phyloP scores from a whole-genome alignment of 116 monocot species.

The Posidonia oceanica region DNA sequence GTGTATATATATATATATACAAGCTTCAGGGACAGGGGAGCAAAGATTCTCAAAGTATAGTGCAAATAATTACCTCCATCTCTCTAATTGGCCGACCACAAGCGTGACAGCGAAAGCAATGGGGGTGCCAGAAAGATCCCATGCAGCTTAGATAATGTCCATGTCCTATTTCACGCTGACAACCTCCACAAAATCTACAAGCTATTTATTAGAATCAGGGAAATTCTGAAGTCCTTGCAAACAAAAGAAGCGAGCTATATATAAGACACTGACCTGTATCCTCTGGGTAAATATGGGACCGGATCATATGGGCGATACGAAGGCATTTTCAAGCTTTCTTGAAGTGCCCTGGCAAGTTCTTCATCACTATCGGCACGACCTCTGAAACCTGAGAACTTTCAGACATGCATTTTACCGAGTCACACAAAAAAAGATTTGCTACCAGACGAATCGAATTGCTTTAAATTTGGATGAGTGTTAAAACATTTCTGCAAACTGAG shows the following conservation, averaged over 20 bases:
- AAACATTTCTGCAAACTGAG: too few species aligned
- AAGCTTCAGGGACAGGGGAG: too few species aligned
- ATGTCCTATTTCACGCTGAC: constrained; percentile 69
- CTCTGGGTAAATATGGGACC: constrained; percentile 39
- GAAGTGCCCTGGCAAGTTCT: constrained; percentile 45
- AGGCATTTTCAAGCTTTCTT: constrained; percentile 46
- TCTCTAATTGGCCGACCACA: constrained; percentile 59
- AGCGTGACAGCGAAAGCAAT: constrained; percentile 62
- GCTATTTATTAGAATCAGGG: too few species aligned
- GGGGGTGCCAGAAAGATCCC: constrained; percentile 89
- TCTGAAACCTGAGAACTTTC: constrained; percentile 20
- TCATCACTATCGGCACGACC: constrained; percentile 44
- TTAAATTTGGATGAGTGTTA: too few species aligned
- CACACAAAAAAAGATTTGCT: too few species aligned
- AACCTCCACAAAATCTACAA: constrained; percentile 64
- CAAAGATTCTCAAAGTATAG: too few species aligned
- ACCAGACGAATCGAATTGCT: too few species aligned
- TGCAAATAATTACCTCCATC: constrained; percentile 40
- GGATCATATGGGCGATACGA: constrained; percentile 30
- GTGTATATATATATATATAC: too few species aligned
- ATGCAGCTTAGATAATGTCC: constrained; percentile 90
- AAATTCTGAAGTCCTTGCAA: too few species aligned
- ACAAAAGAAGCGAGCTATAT: too few species aligned
- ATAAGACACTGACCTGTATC: constrained; percentile 34
- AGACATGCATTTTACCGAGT: background rate